Evolutionary conservation across 805 yeast genomes (phyloP), one percentile per base, ranked within the genome.

Genomic region (Monosporozyma siamensis): DNA sequence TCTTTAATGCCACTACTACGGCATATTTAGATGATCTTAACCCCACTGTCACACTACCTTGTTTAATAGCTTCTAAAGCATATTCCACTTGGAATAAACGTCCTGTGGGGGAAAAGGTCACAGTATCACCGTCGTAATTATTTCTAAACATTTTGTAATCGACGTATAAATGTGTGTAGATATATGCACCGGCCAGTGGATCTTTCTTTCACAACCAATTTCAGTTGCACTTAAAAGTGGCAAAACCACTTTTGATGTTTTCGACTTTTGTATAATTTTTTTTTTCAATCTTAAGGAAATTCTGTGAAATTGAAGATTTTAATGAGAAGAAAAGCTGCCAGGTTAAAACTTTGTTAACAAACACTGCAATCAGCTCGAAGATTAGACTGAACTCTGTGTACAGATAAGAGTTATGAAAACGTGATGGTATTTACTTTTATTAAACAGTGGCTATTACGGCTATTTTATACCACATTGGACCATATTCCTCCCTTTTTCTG

Each of bases 31-130:
- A 77, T 32, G 96, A 87, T 34, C 86, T 81, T 44, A 92, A 70
- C 7, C 98, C 99, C 27, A 89, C 96, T 3, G 97, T 90, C 3
- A 97, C 97, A 50, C 94, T 81, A 30, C 98, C 98, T 69, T 90
- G 97, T 63, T 92, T 92, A 64, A 92, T 92, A 10, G 98, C 97
- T 66, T 92, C 98, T 44, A 92, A 68, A 11, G 98, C 94, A 65
- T 92, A 92, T 65, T 92, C 98, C 25, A 92, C 98, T 67, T 92
- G 98, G 71, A 92, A 92, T 47, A 92, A 71, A 58, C 98, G 82
- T 24, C 98, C 98, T 57, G 95, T 97, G 15, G 98, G 98, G 26
- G 97, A 90, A 68, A 86, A 92, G 11, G 99, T 92, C 45, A 92
- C 95, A 38, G 97, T 82, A 65, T 92, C 99, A 73, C 95, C 94